A percentile compares a stretch with the other conserved stretches of the same genome.
Evolutionary conservation across 1,139 yeast species (phyloP).

Genomic region (Zygosaccharomyces sapae): DNA sequence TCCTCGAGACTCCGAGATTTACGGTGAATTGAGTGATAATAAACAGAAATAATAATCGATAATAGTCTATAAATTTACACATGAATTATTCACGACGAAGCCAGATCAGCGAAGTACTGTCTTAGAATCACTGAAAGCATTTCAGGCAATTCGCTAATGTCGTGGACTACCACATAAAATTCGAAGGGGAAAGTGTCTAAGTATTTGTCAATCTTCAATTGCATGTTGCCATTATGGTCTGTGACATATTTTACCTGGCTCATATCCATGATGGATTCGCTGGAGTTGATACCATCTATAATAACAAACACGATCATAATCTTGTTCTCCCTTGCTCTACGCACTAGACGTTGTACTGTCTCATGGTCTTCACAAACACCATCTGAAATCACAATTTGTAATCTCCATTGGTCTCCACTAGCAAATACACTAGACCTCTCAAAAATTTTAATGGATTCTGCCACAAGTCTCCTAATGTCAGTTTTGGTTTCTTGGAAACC

Average conservation of each 20-base stretch:
- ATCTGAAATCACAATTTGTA: constrained; percentile 88
- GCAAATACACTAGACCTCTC: constrained; percentile 54
- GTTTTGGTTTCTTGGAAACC: constrained; percentile 87
- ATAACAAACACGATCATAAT: constrained; percentile 95
- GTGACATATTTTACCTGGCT: constrained; percentile 80
- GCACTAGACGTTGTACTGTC: constrained; percentile 71
- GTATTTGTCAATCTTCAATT: constrained; percentile 74
- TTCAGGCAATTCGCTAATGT: constrained; percentile 84
- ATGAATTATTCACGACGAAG: constrained; percentile 31
- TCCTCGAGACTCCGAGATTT: constrained; percentile 1
- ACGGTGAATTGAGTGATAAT: not conserved
- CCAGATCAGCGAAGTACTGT: constrained; percentile 80
- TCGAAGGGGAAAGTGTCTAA: constrained; percentile 96
- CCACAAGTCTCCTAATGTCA: constrained; percentile 70
- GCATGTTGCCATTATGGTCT: constrained; percentile 65
- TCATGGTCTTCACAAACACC: constrained; percentile 97
- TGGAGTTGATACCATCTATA: constrained; percentile 81
- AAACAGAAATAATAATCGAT: not conserved
- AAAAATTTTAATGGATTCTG: constrained; percentile 69
- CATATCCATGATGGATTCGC: constrained; percentile 90
- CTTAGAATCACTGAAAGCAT: constrained; percentile 85
- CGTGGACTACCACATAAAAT: constrained; percentile 87
- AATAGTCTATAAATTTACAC: not conserved
- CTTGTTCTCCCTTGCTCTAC: constrained; percentile 86
- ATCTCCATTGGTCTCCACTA: constrained; percentile 78